A percentile compares a stretch with the other conserved stretches of the same genome.
These are phyloP conservation scores for Aegilops bicornis DNA, from an alignment of 176 grass and related monocot species.

Conservation along the genomic window DNA sequence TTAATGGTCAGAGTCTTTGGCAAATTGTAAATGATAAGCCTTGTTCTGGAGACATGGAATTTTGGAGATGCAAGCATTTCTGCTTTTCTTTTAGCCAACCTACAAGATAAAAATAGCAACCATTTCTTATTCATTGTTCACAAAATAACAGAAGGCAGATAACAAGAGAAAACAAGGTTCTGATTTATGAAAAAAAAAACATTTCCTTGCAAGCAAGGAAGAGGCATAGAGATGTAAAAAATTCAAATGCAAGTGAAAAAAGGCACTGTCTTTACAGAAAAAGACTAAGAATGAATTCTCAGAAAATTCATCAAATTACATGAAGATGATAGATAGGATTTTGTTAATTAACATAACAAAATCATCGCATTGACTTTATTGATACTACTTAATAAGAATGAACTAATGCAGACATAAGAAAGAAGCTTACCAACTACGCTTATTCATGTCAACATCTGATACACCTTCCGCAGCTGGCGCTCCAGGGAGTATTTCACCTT, in stretches of 20 bases:
- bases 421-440: slow-evolving; percentile 67
- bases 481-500: slow-evolving; percentile 86
- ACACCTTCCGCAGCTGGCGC: slow-evolving; percentile 85
- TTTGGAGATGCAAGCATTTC: slow-evolving; percentile 97
- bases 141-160: slow-evolving; percentile 11
- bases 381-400: background rate
- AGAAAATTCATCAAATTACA: background rate
- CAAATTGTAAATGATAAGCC: slow-evolving; percentile 95
- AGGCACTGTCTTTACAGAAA: background rate
- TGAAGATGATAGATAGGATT: background rate
- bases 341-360: background rate
- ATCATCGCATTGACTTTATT: background rate
- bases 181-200: background rate
- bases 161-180: slow-evolving; percentile 8
- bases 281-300: background rate
- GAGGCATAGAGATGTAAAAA: background rate
- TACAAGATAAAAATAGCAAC: slow-evolving; percentile 25
- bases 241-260: background rate
- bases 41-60: slow-evolving; percentile 91
- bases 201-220: slow-evolving; percentile 21
- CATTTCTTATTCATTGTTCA: slow-evolving; percentile 18
- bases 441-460: slow-evolving; percentile 88
- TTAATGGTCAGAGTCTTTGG: slow-evolving; percentile 86
- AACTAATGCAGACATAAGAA: background rate
- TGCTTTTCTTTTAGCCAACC: slow-evolving; percentile 73